A percentile compares a stretch with the other conserved stretches of the same genome.
phyloP scores from a whole-genome alignment of 805 yeast genomes.

The Metschnikowia drakensbergensis region DNA sequence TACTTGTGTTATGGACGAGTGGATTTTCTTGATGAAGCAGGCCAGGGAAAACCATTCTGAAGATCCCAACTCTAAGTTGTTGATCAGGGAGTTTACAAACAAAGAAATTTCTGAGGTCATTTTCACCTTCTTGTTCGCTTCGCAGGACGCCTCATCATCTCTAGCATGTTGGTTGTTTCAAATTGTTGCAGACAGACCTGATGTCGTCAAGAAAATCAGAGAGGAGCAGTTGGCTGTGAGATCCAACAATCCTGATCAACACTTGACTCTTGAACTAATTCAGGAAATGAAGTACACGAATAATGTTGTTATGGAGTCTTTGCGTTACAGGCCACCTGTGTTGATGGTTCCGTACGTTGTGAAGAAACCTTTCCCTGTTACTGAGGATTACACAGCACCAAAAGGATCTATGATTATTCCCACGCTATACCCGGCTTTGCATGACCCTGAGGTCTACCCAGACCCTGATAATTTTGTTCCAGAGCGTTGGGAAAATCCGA shows the following conservation, averaged over 20 bases:
- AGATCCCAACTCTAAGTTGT: conserved; percentile 51
- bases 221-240: conserved; percentile 87
- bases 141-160: conserved; percentile 97
- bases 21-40: conserved; percentile 83
- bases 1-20: conserved; percentile 89
- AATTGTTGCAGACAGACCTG: conserved; percentile 93
- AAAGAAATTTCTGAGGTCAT: conserved; percentile 94
- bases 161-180: conserved; percentile 98
- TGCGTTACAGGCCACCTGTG: conserved; percentile 96
- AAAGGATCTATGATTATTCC: conserved; percentile 98
- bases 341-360: conserved; percentile 96
- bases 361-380: conserved; percentile 80
- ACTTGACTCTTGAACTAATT: conserved; percentile 66
- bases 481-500: conserved; percentile 90
- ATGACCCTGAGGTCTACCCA: conserved; percentile 94
- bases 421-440: conserved; percentile 90
- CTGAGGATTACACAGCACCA: conserved; percentile 84
- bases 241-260: conserved; percentile 63
- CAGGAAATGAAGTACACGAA: conserved; percentile 84
- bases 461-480: conserved; percentile 94
- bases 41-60: conserved; percentile 52
- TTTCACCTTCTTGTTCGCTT: conserved; percentile 94
- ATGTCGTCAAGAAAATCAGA: conserved; percentile 78
- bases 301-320: conserved; percentile 86
- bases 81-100: conserved; percentile 79